A percentile compares a stretch with the other conserved stretches of the same genome.
These are phyloP conservation scores for Aspergillus mulundensis DNA, from an alignment of 495 filamentous ascomycete genomes.

Conservation along the genomic window DNA sequence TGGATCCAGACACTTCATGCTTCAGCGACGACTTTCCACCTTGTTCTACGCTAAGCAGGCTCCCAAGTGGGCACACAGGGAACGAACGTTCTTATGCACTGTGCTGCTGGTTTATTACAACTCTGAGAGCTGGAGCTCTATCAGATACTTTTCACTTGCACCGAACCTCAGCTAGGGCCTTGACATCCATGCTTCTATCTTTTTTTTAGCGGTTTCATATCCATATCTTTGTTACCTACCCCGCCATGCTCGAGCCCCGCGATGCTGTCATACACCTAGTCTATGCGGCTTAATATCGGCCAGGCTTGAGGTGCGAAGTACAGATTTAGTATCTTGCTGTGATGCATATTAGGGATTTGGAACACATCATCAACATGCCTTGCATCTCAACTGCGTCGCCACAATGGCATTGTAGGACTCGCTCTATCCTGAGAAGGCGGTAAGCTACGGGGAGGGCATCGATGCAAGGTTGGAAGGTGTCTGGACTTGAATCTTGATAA, in stretches of 20 bases:
- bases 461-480: neutral
- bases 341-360: neutral
- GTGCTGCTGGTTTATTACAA: neutral
- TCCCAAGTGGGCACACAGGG: neutral
- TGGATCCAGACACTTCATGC: slow-evolving; percentile 26
- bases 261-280: slow-evolving; percentile 16
- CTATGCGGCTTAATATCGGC: slow-evolving; percentile 6
- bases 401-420: neutral
- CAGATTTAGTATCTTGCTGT: neutral
- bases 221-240: slow-evolving; percentile 1
- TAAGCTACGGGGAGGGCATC: neutral
- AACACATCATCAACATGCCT: neutral
- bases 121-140: neutral
- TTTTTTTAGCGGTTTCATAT: neutral
- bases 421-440: neutral
- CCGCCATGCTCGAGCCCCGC: slow-evolving; percentile 22
- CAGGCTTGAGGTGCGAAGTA: slow-evolving; percentile 1
- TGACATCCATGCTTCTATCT: neutral
- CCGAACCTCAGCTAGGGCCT: neutral
- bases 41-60: slow-evolving; percentile 15
- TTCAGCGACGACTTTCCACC: slow-evolving; percentile 19
- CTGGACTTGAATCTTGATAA: too few relatives aligned
- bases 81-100: neutral
- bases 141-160: neutral
- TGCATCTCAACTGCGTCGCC: neutral